A percentile compares a stretch with the other conserved stretches of the same genome.
Conservation (phyloP, 768 basidiomycete genomes). For the Pleurotus eryngii region DNA sequence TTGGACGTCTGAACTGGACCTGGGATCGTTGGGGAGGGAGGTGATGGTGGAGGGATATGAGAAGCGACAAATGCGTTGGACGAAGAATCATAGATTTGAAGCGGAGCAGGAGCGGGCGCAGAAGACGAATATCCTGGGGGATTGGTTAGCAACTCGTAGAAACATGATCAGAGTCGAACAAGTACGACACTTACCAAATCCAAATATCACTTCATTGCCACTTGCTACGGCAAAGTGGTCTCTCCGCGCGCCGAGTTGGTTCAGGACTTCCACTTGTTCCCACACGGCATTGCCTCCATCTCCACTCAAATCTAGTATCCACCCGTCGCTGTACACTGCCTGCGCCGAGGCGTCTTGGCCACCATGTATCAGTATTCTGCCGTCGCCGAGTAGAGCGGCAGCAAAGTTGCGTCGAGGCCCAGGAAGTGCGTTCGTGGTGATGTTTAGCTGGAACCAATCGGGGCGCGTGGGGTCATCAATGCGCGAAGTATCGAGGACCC, state of each 20-base stretch:
- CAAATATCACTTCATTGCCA: conserved; percentile 66
- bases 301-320: conserved; percentile 58
- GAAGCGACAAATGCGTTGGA: conserved; percentile 39
- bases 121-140: conserved; percentile 42
- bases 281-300: conserved; percentile 52
- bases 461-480: conserved; percentile 20
- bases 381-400: conserved; percentile 44
- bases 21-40: conserved; percentile 31
- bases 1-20: conserved; percentile 27
- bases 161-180: too few relatives aligned
- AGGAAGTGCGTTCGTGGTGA: conserved; percentile 41
- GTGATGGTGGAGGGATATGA: conserved; percentile 33
- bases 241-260: conserved; percentile 57
- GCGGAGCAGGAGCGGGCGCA: conserved; percentile 50
- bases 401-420: conserved; percentile 63
- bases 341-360: conserved; percentile 62
- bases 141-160: neutral
- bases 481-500: conserved; percentile 58
- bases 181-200: conserved; percentile 55
- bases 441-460: conserved; percentile 47
- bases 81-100: conserved; percentile 52
- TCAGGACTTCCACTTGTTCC: conserved; percentile 47
- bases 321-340: conserved; percentile 61
- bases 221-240: conserved; percentile 73
- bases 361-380: conserved; percentile 72